Base-by-base conservation (phyloP, 1,139 yeast genomes). In the Geotrichum fermentans region DNA sequence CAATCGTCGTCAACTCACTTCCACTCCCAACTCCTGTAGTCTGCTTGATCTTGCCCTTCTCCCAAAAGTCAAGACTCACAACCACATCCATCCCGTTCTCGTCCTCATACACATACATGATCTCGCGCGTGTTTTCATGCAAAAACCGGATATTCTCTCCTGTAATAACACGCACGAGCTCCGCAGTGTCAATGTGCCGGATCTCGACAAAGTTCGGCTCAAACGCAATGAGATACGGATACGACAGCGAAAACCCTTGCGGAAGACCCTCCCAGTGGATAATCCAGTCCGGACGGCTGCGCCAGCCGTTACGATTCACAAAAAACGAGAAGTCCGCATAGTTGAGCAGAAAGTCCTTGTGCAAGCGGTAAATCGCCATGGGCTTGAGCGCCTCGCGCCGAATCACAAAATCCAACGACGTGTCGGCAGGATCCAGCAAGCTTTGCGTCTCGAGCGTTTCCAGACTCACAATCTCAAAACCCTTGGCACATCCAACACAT, bases 241-340 rank as follows among this genome's bases (percentile, higher is more conserved):
- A 92, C 75, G 94, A 88, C 45, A 92, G 74, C 10, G 97, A 95
- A 66, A 92, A 88, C 55, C 83, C 83, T 61, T 85, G 95, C 3
- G 98, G 97, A 46, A 82, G 78, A 38, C 97, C 97, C 69, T 92
- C 97, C 98, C 98, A 92, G 64, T 85, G 83, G 49, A 92, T 83
- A 58, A 90, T 83, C 94, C 96, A 90, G 47, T 88, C 92, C 45
- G 92, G 90, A 56, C 92, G 80, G 22, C 95, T 83, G 61, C 97
- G 78, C 98, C 98, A 92, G 29, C 98, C 98, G 65, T 90, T 90
- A 52, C 87, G 77, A 61, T 92, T 90, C 58, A 92, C 95, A 68
- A 86, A 88, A 67, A 92, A 92, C 44, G 96, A 92, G 65, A 92
- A 90, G 63, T 89, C 96, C 2, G 95, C 80, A 64, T 89, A 92